Percentiles rank a stretch among this genome's conserved stretches.
phyloP scores from a whole-genome alignment of 345 rosid genomes.

The Arabidopsis thaliana region DNA sequence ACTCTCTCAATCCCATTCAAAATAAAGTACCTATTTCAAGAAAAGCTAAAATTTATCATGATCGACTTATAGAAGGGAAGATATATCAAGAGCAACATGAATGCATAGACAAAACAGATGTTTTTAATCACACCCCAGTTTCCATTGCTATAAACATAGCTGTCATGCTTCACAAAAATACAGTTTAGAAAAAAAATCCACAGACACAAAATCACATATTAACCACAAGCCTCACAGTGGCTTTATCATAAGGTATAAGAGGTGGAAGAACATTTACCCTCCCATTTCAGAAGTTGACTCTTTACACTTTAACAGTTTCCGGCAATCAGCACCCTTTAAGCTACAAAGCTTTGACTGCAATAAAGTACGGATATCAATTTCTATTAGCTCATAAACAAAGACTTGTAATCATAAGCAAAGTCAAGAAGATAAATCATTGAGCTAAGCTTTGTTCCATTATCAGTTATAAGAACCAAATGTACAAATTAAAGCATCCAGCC shows the following conservation, averaged over 20 bases:
- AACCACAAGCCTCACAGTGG: slow-evolving; percentile 18
- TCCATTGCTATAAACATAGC: slow-evolving; percentile 1
- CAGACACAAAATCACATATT: slow-evolving; percentile 12
- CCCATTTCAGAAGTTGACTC: slow-evolving; percentile 94
- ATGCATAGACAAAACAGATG: slow-evolving; percentile 1
- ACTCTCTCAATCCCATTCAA: slow-evolving; percentile 97
- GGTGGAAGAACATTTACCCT: slow-evolving; percentile 65
- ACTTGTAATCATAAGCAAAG: neutral
- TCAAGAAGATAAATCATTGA: slow-evolving; percentile 7
- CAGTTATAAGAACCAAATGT: slow-evolving; percentile 17
- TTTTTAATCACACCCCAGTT: slow-evolving; percentile 5
- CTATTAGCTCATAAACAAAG: slow-evolving; percentile 24
- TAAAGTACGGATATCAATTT: slow-evolving; percentile 1
- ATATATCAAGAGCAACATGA: neutral
- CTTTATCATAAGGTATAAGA: slow-evolving; percentile 4
- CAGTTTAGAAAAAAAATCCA: slow-evolving; percentile 3
- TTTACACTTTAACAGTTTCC: slow-evolving; percentile 57
- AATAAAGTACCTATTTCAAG: slow-evolving; percentile 70
- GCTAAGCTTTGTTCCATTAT: slow-evolving; percentile 1
- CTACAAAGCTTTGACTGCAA: slow-evolving; percentile 85
- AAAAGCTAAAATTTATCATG: slow-evolving; percentile 28
- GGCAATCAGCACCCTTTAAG: slow-evolving; percentile 65
- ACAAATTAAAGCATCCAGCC: slow-evolving; percentile 23
- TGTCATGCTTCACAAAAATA: slow-evolving; percentile 17
- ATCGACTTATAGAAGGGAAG: neutral